Conservation (phyloP, 805 yeast species). For the Ogataea nitratoaversa region DNA sequence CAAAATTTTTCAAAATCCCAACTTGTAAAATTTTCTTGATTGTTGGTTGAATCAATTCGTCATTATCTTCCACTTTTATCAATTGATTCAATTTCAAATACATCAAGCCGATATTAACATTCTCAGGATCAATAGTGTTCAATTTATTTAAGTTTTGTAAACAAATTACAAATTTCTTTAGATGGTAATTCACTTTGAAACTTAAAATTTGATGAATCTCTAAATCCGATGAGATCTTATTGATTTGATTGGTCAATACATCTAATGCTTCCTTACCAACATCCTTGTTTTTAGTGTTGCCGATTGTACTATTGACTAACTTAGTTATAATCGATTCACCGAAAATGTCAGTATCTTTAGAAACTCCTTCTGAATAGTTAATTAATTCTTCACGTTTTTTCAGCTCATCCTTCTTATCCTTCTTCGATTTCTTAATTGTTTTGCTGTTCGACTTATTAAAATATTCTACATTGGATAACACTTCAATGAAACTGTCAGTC, state of each 20-base stretch:
- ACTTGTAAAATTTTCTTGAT: conserved; percentile 23
- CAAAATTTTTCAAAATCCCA: conserved; percentile 20
- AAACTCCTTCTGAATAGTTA: conserved; percentile 34
- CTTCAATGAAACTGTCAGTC: conserved; percentile 48
- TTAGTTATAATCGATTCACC: conserved; percentile 41
- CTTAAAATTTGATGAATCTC: conserved; percentile 30
- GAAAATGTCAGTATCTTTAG: conserved; percentile 51
- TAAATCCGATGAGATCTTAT: conserved; percentile 38
- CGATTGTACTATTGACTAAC: conserved; percentile 20
- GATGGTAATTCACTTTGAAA: conserved; percentile 36
- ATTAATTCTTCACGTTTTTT: conserved; percentile 55
- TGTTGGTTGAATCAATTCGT: conserved; percentile 11
- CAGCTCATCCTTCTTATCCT: conserved; percentile 52
- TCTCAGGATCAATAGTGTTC: conserved; percentile 9
- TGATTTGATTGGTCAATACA: conserved; percentile 33
- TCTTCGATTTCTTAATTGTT: conserved; percentile 34
- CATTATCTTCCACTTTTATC: conserved; percentile 7
- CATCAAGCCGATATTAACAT: conserved; percentile 20
- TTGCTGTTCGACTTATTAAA: conserved; percentile 14
- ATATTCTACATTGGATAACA: conserved; percentile 24
- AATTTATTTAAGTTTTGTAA: conserved; percentile 39
- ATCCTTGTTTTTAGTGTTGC: conserved; percentile 20
- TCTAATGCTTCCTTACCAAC: conserved; percentile 33
- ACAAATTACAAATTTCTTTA: conserved; percentile 41
- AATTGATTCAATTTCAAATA: conserved; percentile 12